Conservation (phyloP, 2,329 filamentous ascomycete genomes). For the Tolypocladium amazonense region DNA sequence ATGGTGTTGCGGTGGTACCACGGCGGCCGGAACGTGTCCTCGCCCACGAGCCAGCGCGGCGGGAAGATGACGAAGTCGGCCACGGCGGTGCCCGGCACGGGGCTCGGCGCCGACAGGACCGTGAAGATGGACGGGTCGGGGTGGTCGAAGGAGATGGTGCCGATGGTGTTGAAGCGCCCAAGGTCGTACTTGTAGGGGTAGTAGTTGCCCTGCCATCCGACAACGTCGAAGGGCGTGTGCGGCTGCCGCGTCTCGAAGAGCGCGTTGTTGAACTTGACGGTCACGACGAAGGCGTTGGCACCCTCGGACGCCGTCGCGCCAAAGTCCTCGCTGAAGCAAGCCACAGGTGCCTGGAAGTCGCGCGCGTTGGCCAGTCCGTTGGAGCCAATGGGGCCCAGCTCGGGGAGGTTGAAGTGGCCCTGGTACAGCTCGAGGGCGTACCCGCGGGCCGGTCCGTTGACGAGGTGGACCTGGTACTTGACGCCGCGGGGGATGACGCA, state of each 20-base stretch:
- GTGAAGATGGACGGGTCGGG: conserved; percentile 73
- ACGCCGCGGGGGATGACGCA: conserved; percentile 65
- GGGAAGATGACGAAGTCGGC: conserved; percentile 68
- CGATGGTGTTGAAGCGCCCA: conserved; percentile 65
- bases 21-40: conserved; percentile 61
- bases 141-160: conserved; percentile 64
- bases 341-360: conserved; percentile 66
- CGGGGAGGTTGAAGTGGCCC: conserved; percentile 60
- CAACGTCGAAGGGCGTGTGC: conserved; percentile 70
- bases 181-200: conserved; percentile 78
- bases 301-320: conserved; percentile 21
- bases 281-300: conserved; percentile 7
- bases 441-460: conserved; percentile 51
- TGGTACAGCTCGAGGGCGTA: conserved; percentile 69
- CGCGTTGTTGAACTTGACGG: conserved; percentile 54
- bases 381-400: conserved; percentile 63
- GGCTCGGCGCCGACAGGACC: conserved; percentile 48
- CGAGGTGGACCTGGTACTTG: conserved; percentile 60
- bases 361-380: conserved; percentile 65
- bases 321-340: conserved; percentile 54
- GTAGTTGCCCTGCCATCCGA: conserved; percentile 74
- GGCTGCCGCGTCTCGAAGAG: conserved; percentile 54
- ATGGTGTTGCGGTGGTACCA: conserved; percentile 65
- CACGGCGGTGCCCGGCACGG: conserved; percentile 57
- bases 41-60: conserved; percentile 58